phyloP scores from a whole-genome alignment of 805 yeast genomes.

The Candida golubevii region DNA sequence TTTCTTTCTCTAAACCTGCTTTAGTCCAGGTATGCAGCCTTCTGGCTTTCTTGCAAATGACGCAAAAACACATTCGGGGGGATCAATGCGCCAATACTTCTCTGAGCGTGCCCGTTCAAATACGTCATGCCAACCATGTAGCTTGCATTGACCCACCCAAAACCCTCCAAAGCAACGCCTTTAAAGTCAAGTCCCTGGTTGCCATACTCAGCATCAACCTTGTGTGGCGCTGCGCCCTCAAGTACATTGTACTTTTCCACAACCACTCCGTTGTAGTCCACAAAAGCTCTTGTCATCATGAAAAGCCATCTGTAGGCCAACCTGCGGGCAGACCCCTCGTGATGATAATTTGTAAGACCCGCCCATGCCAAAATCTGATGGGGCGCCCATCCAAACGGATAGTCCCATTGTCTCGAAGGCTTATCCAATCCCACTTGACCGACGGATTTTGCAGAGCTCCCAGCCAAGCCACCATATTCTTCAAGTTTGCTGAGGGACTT shows the following conservation, averaged over 20 bases:
- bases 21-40: constrained; percentile 2
- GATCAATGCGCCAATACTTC: constrained; percentile 77
- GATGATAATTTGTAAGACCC: constrained; percentile 74
- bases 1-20: not conserved
- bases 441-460: constrained; percentile 73
- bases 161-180: constrained; percentile 94
- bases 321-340: constrained; percentile 57
- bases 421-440: constrained; percentile 64
- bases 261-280: constrained; percentile 88
- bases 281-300: constrained; percentile 84
- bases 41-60: constrained; percentile 27
- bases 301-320: constrained; percentile 85
- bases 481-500: constrained; percentile 68
- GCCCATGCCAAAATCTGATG: constrained; percentile 94
- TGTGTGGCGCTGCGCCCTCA: constrained; percentile 76
- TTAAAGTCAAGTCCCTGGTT: constrained; percentile 91
- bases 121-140: constrained; percentile 68
- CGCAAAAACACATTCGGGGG: constrained; percentile 63
- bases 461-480: constrained; percentile 81
- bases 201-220: constrained; percentile 94
- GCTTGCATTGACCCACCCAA: constrained; percentile 97
- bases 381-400: constrained; percentile 98
- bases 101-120: constrained; percentile 58
- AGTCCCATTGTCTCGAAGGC: constrained; percentile 97
- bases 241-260: constrained; percentile 95